Evolutionary conservation across 176 grass and related monocot genomes (phyloP).

Genomic region (Zizania latifolia): DNA sequence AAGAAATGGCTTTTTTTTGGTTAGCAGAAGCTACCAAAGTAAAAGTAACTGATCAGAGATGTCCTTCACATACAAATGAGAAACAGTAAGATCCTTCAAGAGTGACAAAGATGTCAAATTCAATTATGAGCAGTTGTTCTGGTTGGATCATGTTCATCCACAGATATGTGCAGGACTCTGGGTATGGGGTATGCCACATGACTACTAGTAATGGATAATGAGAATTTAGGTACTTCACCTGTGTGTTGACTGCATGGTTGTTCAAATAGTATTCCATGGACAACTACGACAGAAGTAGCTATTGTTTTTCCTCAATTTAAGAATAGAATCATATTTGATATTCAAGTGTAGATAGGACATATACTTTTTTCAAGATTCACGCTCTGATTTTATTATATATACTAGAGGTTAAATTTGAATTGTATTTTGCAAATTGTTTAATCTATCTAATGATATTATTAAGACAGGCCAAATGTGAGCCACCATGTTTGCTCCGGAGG

Average conservation of each 20-base stretch:
- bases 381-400: not conserved
- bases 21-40: not conserved
- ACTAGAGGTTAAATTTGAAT: not conserved
- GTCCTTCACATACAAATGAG: not conserved
- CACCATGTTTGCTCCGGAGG: too few species aligned
- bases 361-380: not conserved
- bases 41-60: not conserved
- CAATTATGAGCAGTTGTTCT: not conserved
- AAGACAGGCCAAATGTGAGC: too few species aligned
- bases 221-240: too few species aligned
- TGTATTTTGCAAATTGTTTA: not conserved
- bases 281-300: not conserved
- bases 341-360: not conserved
- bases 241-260: not conserved
- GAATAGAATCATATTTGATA: not conserved
- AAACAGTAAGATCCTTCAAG: not conserved
- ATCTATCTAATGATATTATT: too few species aligned
- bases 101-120: slow-evolving; percentile 7
- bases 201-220: too few species aligned
- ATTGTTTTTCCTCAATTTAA: not conserved
- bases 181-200: too few species aligned
- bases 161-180: too few species aligned
- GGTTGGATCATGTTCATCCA: too few species aligned
- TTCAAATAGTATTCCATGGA: not conserved
- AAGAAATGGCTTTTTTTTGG: not conserved